phyloP scores from a whole-genome alignment of 306 rosid species.

The Aeschynomene evenia region DNA sequence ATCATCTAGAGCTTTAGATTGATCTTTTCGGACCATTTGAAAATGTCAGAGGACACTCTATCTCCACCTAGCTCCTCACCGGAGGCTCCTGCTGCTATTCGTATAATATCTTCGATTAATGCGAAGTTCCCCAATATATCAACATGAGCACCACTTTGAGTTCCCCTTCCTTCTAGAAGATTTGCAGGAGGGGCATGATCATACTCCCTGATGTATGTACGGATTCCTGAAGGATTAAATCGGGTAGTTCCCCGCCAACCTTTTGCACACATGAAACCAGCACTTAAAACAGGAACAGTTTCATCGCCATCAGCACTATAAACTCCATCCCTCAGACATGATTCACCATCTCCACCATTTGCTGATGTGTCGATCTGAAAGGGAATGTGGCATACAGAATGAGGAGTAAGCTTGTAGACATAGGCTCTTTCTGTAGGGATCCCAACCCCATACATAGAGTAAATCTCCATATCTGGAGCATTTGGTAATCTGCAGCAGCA shows the following conservation, averaged over 20 bases:
- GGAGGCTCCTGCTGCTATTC: conserved; percentile 82
- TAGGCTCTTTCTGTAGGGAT: conserved; percentile 86
- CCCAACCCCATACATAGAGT: conserved; percentile 87
- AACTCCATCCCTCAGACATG: conserved; percentile 76
- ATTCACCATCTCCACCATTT: conserved; percentile 50
- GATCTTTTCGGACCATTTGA: conserved; percentile 65
- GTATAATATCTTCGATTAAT: conserved; percentile 67
- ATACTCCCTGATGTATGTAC: conserved; percentile 62
- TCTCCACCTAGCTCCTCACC: conserved; percentile 83
- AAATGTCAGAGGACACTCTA: conserved; percentile 63
- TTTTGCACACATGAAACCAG: conserved; percentile 87
- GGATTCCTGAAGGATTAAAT: conserved; percentile 80
- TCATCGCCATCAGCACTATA: conserved; percentile 69
- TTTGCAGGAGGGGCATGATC: conserved; percentile 86
- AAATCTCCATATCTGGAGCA: conserved; percentile 85
- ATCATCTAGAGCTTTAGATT: conserved; percentile 55
- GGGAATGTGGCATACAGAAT: conserved; percentile 72
- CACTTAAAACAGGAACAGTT: conserved; percentile 80
- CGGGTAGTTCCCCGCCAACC: conserved; percentile 82
- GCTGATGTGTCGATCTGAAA: conserved; percentile 78
- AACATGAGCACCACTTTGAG: conserved; percentile 86
- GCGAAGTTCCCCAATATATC: conserved; percentile 88
- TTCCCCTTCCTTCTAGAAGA: conserved; percentile 86
- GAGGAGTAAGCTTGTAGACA: conserved; percentile 60
- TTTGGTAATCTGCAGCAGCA: conserved; percentile 68